Base-by-base conservation (phyloP, 2,329 filamentous ascomycete species). In the Xylaria sp. region DNA sequence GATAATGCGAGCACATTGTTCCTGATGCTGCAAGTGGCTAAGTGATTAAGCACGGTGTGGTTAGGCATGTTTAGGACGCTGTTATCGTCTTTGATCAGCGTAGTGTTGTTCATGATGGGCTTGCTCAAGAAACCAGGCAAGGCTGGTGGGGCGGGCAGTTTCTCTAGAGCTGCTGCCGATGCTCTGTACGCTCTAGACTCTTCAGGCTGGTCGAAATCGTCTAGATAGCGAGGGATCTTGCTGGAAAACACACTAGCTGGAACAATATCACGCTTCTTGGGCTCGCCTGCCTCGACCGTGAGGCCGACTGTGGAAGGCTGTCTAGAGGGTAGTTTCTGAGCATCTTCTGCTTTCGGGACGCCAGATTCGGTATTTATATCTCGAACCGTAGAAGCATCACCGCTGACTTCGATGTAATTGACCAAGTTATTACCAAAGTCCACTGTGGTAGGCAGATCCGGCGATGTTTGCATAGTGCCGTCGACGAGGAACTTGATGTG, bases 401-500 rank as follows among this genome's bases (percentile, higher is more conserved):
- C 87, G 70, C 85, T 91, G 64, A 98, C 91, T 79, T 99, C 95
- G 72, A 99, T 92, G 75, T 98, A 99, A 78, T 99, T 99, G 77
- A 99, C 94, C 17, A 99, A 83, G 74, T 97, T 96, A 79, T 98
- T 98, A 67, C 93, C 96, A 75, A 96, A 97, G 76, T 99, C 95
- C 60, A 99, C 95, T 1, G 95, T 96, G 0, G 95, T 98, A 13
- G 95, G 94, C 57, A 97, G 83, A 66, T 90, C 87, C 62, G 91
- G 88, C 15, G 92, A 95, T 13, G 93, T 95, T 74, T 90, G 87
- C 92, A 97, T 97, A 72, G 94, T 89, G 60, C 91, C 91, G 78
- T 98, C 94, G 52, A 97, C 93, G 68, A 99, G 85, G 79, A 98
- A 99, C 73, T 96, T 94, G 72, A 99, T 84, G 80, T 99, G 95